phyloP scores from a whole-genome alignment of 371 early-diverging fungal species.

The Mucor piriformis region DNA sequence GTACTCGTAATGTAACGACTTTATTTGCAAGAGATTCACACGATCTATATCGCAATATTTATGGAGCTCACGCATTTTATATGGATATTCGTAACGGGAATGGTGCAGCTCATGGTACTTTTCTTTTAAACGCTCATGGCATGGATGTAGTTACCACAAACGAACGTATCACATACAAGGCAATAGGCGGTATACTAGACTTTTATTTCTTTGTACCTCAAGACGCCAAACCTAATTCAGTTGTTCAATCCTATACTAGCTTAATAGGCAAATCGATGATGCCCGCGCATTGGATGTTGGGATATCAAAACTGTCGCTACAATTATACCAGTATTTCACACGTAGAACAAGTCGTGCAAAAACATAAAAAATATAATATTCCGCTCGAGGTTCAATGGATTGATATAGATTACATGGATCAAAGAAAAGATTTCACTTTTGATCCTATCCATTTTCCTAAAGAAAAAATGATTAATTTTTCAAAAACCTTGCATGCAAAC shows the following conservation, averaged over 20 bases:
- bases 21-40: constrained; percentile 61
- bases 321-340: constrained; percentile 63
- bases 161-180: constrained; percentile 61
- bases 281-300: constrained; percentile 60
- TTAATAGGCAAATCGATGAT: constrained; percentile 68
- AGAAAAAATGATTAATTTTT: constrained; percentile 16
- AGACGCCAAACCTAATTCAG: constrained; percentile 49
- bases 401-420: constrained; percentile 28
- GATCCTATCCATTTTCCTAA: constrained; percentile 49
- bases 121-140: constrained; percentile 69
- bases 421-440: constrained; percentile 48
- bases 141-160: constrained; percentile 68
- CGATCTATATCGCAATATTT: constrained; percentile 60
- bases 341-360: constrained; percentile 53
- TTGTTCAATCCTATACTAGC: constrained; percentile 64
- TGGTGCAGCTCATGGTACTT: constrained; percentile 56
- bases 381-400: constrained; percentile 10
- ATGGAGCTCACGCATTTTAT: constrained; percentile 74
- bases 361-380: constrained; percentile 51
- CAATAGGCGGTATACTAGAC: constrained; percentile 69
- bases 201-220: constrained; percentile 64
- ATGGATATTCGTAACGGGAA: constrained; percentile 58
- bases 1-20: constrained; percentile 43
- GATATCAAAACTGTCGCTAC: constrained; percentile 75
- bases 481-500: background rate